phyloP scores from a whole-genome alignment of 106 monocot species.

The Dendrobium catenatum region DNA sequence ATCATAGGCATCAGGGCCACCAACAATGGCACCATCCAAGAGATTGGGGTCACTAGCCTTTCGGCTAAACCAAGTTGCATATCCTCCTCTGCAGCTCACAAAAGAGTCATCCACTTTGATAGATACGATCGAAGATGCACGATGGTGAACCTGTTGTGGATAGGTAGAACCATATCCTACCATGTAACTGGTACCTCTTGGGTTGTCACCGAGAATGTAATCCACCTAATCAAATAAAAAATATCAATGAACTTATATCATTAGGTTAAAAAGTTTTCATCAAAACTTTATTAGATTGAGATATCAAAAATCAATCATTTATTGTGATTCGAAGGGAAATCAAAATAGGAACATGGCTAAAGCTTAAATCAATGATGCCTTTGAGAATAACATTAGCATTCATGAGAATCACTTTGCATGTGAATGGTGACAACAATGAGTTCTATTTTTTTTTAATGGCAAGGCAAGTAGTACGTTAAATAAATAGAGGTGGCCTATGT shows the following conservation, averaged over 20 bases:
- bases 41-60: slow-evolving; percentile 71
- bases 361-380: no score
- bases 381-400: no score
- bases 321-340: no score
- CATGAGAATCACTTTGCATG: no score
- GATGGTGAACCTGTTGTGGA: slow-evolving; percentile 90
- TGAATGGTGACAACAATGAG: no score
- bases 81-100: slow-evolving; percentile 78
- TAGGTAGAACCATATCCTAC: slow-evolving; percentile 81
- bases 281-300: no score
- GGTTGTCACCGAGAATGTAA: slow-evolving; percentile 88
- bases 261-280: no score
- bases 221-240: slow-evolving; percentile 37
- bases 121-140: slow-evolving; percentile 82
- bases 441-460: no score
- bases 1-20: slow-evolving; percentile 79
- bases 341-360: not conserved
- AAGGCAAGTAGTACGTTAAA: no score
- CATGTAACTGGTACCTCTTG: slow-evolving; percentile 96
- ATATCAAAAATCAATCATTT: no score
- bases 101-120: slow-evolving; percentile 63
- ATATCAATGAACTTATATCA: no score
- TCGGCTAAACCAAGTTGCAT: slow-evolving; percentile 57
- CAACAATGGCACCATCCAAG: slow-evolving; percentile 78
- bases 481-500: no score